Percentiles rank a stretch among this genome's conserved stretches.
Conservation (phyloP, 2,329 filamentous ascomycete genomes). For the Botrytis fabae region DNA sequence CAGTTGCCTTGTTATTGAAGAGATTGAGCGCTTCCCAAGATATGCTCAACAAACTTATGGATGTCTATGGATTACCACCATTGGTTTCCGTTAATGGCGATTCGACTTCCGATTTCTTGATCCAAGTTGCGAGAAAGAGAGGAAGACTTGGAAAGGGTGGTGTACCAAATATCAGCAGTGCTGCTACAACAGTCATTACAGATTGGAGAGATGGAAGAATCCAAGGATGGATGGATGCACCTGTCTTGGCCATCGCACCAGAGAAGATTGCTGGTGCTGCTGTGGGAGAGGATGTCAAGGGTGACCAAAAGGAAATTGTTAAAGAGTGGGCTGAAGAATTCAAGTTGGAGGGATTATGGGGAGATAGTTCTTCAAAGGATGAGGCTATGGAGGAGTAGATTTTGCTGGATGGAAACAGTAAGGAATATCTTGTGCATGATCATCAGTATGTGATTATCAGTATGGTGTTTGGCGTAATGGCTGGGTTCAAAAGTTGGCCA, state of each 20-base stretch:
- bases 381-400: slow-evolving; percentile 37
- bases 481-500: slow-evolving; percentile 13
- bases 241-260: slow-evolving; percentile 57
- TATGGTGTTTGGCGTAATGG: slow-evolving; percentile 19
- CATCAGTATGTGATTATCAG: slow-evolving; percentile 1
- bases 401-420: background rate
- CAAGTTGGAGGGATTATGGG: slow-evolving; percentile 90
- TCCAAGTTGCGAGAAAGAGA: slow-evolving; percentile 92
- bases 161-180: slow-evolving; percentile 82
- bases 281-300: slow-evolving; percentile 50
- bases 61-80: slow-evolving; percentile 81
- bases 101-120: slow-evolving; percentile 82
- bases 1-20: slow-evolving; percentile 80
- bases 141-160: slow-evolving; percentile 86
- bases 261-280: slow-evolving; percentile 42
- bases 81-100: slow-evolving; percentile 72
- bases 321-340: slow-evolving; percentile 94
- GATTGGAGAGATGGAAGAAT: slow-evolving; percentile 96
- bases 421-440: slow-evolving; percentile 15
- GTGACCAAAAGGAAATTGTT: slow-evolving; percentile 83
- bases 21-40: slow-evolving; percentile 72
- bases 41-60: slow-evolving; percentile 75
- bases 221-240: slow-evolving; percentile 85
- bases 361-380: slow-evolving; percentile 51
- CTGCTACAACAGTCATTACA: slow-evolving; percentile 90